Base-by-base conservation (phyloP, 179 eudicot genomes). In the Corrigiola litoralis region DNA sequence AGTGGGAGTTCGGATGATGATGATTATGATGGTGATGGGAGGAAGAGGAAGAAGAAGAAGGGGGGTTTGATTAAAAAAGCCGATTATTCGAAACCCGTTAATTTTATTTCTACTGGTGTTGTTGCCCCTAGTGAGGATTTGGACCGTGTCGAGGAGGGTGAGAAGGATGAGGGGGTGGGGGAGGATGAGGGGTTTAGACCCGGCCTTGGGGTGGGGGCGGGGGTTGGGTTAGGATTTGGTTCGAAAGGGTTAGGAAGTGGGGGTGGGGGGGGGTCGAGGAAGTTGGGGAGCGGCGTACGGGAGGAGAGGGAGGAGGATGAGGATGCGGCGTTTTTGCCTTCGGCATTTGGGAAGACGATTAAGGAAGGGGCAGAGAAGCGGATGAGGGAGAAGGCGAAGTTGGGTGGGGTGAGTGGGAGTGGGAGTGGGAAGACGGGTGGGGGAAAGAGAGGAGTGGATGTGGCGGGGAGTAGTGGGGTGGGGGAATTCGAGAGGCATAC, bases 401-500 rank as follows among this genome's bases (percentile, higher is more conserved):
- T 63, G 59, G 63, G 63, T 40, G 50, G 66, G 58, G 54, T 44
- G 11, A 24, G 50, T 41, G 60, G 23, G 11, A 55, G 38, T 14
- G 62, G 65, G 29, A 73, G 66, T 67, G 42, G 69, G 4, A 63
- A 70, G 24, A 20, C 4, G 5, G 69, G 76, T 23, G 68, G 70
- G 55, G 57, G 31, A 18, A 73, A 31, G 76, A 58, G 66, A 41
- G 62, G 65, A 24, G 45, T 31, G 29, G 80, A 72, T 6, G n/a
- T 21, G 14, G 16, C 40, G 63, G 81, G 70, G 25, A 77, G 77
- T n/a, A n/a, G n/a, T 16, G 75, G 76, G 42, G 85, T 82, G 6
- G 96, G 96, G 57, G 51, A 37, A 5, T 91, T 89, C 49, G 94
- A 88, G 81, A 85, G 74, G 72, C 89, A 86, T 53, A 91, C 95